A percentile compares a stretch with the other conserved stretches of the same genome.
These are phyloP conservation scores for Glutinoglossum americanum DNA, from an alignment of 495 filamentous ascomycete genomes.

Conservation along the genomic window DNA sequence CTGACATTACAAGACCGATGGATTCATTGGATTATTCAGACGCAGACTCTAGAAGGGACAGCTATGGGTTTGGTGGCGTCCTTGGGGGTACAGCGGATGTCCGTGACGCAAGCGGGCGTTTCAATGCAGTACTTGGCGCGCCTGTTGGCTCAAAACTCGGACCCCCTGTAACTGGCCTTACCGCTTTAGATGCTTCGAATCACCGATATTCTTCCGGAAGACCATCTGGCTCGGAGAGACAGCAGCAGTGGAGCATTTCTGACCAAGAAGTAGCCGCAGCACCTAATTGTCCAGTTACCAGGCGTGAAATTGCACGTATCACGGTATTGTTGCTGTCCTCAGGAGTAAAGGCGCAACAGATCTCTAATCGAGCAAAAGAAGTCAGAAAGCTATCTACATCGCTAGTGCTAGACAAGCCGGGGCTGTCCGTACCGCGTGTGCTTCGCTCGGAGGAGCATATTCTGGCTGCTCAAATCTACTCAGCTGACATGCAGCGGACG, in stretches of 20 bases:
- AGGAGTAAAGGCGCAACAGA: constrained; percentile 67
- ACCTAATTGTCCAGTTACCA: constrained; percentile 20
- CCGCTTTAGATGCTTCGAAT: constrained; percentile 21
- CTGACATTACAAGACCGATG: neutral
- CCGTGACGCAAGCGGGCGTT: constrained; percentile 13
- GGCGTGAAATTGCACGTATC: constrained; percentile 52
- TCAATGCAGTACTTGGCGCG: constrained; percentile 17
- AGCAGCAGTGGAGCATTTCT: constrained; percentile 50
- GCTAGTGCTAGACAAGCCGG: constrained; percentile 12
- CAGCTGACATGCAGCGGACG: constrained; percentile 30
- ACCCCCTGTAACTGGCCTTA: constrained; percentile 26
- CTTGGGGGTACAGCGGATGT: constrained; percentile 10
- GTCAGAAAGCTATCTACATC: constrained; percentile 13
- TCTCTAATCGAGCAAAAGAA: constrained; percentile 39
- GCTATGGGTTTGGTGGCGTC: constrained; percentile 8
- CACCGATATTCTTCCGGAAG: constrained; percentile 8
- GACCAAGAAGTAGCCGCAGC: constrained; percentile 26
- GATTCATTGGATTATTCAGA: neutral
- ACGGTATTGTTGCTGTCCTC: constrained; percentile 55
- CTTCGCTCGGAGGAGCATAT: constrained; percentile 41
- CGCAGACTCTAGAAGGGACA: constrained; percentile 4
- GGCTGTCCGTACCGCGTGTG: constrained; percentile 23
- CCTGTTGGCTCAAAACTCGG: constrained; percentile 13
- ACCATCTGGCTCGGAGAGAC: constrained; percentile 11
- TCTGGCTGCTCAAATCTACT: constrained; percentile 41